phyloP scores from a whole-genome alignment of 1,139 yeast genomes.

The Sugiyamaella paludigena region DNA sequence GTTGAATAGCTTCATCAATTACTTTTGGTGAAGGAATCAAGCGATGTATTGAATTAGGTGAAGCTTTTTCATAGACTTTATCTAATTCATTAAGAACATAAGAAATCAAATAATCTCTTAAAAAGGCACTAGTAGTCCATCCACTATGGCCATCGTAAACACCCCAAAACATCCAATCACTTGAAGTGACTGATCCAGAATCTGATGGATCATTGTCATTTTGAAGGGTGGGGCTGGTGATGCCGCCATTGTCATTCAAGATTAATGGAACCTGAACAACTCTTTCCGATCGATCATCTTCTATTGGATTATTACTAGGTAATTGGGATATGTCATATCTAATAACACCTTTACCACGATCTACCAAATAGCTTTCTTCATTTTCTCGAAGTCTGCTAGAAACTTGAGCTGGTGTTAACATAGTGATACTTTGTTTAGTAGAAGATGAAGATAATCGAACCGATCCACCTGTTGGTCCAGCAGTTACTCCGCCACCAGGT shows the following conservation, averaged over 20 bases:
- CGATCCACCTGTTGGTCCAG: constrained; percentile 2
- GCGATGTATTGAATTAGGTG: constrained; percentile 38
- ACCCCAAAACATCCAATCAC: constrained; percentile 96
- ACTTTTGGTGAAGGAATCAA: constrained; percentile 62
- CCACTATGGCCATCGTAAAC: constrained; percentile 98
- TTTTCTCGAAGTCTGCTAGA: constrained; percentile 63
- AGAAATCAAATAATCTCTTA: constrained; percentile 74
- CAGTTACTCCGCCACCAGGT: background rate
- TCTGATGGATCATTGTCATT: background rate
- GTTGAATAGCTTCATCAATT: constrained; percentile 75
- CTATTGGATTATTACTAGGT: constrained; percentile 91
- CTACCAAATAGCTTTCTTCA: constrained; percentile 78
- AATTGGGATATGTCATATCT: constrained; percentile 88
- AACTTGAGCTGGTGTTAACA: constrained; percentile 73
- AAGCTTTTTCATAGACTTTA: constrained; percentile 51
- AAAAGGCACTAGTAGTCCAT: constrained; percentile 83
- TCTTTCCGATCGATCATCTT: constrained; percentile 88
- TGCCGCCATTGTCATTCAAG: constrained; percentile 19
- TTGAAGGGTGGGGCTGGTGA: too few relatives aligned
- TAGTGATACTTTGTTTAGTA: constrained; percentile 27
- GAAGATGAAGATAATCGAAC: constrained; percentile 5
- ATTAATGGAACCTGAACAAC: constrained; percentile 74
- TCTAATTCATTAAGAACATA: constrained; percentile 78
- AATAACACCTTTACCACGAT: constrained; percentile 87
- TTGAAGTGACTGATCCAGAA: constrained; percentile 37